Evolutionary conservation across 768 basidiomycete genomes (phyloP).

Genomic region (Russula ochroleuca): DNA sequence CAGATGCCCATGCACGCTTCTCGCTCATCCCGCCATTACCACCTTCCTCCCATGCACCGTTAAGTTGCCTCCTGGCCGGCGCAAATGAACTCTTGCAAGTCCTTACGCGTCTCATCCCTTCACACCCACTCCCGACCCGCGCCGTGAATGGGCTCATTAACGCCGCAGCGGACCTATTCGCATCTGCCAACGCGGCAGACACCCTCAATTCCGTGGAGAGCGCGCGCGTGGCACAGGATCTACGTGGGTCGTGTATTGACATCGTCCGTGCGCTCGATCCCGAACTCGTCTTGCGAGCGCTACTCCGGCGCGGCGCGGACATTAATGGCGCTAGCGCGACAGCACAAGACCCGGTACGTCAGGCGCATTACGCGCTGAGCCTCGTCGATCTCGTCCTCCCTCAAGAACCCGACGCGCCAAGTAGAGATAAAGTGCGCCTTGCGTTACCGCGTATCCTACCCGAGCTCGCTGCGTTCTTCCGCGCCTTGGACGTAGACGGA

Average conservation of each 20-base stretch:
- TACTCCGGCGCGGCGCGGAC: conserved; percentile 49
- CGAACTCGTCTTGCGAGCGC: conserved; percentile 50
- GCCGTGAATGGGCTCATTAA: conserved; percentile 43
- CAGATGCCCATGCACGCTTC: conserved; percentile 55
- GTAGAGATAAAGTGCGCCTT: conserved; percentile 42
- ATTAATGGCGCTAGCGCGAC: conserved; percentile 28
- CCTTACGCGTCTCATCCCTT: conserved; percentile 43
- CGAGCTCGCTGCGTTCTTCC: conserved; percentile 54
- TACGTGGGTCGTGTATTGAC: conserved; percentile 50
- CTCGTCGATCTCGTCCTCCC: conserved; percentile 60
- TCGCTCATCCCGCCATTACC: conserved; percentile 34
- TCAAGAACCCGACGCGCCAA: conserved; percentile 20
- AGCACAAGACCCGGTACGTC: conserved; percentile 52
- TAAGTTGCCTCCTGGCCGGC: conserved; percentile 54
- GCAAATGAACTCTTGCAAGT: conserved; percentile 52
- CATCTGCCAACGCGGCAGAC: conserved; percentile 47
- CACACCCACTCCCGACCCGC: conserved; percentile 50
- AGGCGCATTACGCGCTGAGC: conserved; percentile 50
- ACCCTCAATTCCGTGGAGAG: conserved; percentile 40
- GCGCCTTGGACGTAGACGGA: conserved; percentile 51
- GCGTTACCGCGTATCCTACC: conserved; percentile 55
- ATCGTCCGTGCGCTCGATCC: conserved; percentile 45
- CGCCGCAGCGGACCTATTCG: conserved; percentile 52
- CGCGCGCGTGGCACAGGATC: conserved; percentile 41
- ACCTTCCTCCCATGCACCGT: conserved; percentile 35